Conservation (phyloP, 805 yeast genomes). For the Henningerozyma blattae region DNA sequence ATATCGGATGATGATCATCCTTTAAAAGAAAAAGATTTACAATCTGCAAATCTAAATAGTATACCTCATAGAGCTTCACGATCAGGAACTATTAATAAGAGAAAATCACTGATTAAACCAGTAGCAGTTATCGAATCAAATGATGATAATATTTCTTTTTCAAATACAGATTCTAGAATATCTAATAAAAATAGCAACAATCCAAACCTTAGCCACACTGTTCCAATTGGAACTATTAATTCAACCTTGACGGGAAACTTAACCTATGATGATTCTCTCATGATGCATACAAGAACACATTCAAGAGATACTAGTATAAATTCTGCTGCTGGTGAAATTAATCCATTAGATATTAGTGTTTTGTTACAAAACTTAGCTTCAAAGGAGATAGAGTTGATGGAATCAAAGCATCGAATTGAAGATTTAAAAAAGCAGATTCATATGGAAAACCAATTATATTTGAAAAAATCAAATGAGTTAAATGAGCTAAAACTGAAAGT, state of each 20-base stretch:
- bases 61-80: constrained; percentile 2
- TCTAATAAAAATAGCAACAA: background rate
- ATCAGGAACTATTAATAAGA: constrained; percentile 9
- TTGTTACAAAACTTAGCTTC: constrained; percentile 50
- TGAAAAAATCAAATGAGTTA: constrained; percentile 27
- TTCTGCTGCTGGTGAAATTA: constrained; percentile 4
- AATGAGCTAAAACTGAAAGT: constrained; percentile 25
- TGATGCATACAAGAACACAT: constrained; percentile 11
- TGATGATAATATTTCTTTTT: background rate
- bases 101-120: constrained; percentile 20
- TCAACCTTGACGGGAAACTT: too few relatives aligned
- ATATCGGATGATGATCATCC: constrained; percentile 1
- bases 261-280: too few relatives aligned
- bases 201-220: too few relatives aligned
- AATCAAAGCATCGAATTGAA: constrained; percentile 44
- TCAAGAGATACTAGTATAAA: constrained; percentile 10
- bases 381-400: constrained; percentile 58
- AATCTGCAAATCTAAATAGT: background rate
- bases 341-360: constrained; percentile 33
- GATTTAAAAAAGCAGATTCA: constrained; percentile 35
- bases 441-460: constrained; percentile 38
- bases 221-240: too few relatives aligned
- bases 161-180: background rate
- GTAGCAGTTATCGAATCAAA: constrained; percentile 10
- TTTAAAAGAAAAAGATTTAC: background rate